phyloP scores from a whole-genome alignment of 2,329 filamentous ascomycete species.

The Fusarium austroafricanum region DNA sequence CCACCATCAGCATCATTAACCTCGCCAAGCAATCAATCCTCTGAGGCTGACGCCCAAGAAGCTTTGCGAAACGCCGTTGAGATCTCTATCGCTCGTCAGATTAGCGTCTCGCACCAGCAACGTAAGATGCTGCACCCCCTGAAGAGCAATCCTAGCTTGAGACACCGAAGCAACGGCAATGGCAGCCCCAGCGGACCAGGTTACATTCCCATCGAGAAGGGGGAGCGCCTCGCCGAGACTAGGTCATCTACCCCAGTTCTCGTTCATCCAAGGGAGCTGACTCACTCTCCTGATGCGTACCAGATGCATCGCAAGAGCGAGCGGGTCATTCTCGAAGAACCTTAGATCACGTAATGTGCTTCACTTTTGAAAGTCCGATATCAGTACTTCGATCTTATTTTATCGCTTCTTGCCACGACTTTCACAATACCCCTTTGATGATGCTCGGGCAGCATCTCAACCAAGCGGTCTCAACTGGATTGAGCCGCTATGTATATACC shows the following conservation, averaged over 20 bases:
- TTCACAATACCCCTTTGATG: constrained; percentile 17
- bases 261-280: constrained; percentile 52
- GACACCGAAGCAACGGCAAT: constrained; percentile 29
- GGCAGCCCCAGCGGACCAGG: constrained; percentile 22
- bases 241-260: constrained; percentile 60
- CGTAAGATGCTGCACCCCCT: constrained; percentile 69
- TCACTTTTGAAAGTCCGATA: background rate
- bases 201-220: constrained; percentile 41
- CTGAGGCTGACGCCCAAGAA: constrained; percentile 37
- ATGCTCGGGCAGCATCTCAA: constrained; percentile 31
- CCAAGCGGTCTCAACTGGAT: constrained; percentile 32
- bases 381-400: background rate
- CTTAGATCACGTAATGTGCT: background rate
- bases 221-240: constrained; percentile 51
- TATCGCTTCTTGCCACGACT: background rate
- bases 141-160: constrained; percentile 50
- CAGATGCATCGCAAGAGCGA: constrained; percentile 64
- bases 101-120: constrained; percentile 73
- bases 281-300: constrained; percentile 50
- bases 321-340: constrained; percentile 61
- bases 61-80: constrained; percentile 68
- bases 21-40: constrained; percentile 42
- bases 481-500: constrained; percentile 21
- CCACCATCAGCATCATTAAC: constrained; percentile 30
- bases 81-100: constrained; percentile 75